These are phyloP conservation scores for Salix exigua DNA, from an alignment of 345 rosid species.

Conservation along the genomic window DNA sequence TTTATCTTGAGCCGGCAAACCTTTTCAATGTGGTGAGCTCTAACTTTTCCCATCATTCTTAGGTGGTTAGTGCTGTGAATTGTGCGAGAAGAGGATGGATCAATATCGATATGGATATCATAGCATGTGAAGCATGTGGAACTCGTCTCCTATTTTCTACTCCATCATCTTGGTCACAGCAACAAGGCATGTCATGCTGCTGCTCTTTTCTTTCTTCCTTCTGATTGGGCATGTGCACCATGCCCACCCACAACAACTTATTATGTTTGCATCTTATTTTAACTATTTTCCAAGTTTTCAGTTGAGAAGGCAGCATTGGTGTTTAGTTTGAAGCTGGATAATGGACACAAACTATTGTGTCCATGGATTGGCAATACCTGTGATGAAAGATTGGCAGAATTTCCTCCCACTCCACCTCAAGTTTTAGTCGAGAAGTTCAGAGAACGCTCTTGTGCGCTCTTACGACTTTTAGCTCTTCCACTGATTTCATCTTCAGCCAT, in stretches of 20 bases:
- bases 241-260: neutral
- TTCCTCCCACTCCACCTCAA: conserved; percentile 66
- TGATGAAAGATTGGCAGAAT: conserved; percentile 77
- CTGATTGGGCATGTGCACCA: neutral
- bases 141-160: conserved; percentile 75
- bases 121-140: conserved; percentile 91
- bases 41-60: conserved; percentile 16
- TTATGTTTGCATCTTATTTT: conserved; percentile 13
- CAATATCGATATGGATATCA: conserved; percentile 68
- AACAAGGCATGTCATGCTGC: conserved; percentile 55
- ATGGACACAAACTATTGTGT: conserved; percentile 75
- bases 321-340: conserved; percentile 85
- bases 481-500: conserved; percentile 64
- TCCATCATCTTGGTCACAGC: conserved; percentile 77
- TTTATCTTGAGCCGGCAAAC: neutral
- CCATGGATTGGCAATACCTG: conserved; percentile 82
- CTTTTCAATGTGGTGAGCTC: neutral
- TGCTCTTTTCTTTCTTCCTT: conserved; percentile 5
- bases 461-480: conserved; percentile 67
- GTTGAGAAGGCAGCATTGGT: conserved; percentile 91
- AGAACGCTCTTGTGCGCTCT: conserved; percentile 50
- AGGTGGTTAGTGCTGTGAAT: conserved; percentile 82
- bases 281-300: conserved; percentile 27
- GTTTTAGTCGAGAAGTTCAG: conserved; percentile 63
- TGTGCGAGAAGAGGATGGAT: conserved; percentile 96